Percentiles rank a stretch among this genome's conserved stretches.
phyloP scores from a whole-genome alignment of 1,139 yeast genomes.

The Candida gigantensis region DNA sequence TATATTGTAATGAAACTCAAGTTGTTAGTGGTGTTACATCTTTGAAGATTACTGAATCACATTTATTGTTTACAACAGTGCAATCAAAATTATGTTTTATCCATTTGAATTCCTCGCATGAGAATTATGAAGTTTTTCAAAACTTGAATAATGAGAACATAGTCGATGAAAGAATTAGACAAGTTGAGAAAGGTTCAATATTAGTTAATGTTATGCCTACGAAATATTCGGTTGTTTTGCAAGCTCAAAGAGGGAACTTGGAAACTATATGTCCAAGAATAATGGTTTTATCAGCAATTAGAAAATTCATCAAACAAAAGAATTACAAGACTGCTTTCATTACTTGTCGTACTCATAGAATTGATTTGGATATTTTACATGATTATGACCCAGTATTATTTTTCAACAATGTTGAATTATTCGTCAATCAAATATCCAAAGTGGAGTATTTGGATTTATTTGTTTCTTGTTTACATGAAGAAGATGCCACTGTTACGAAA shows the following conservation, averaged over 20 bases:
- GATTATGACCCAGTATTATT: constrained; percentile 82
- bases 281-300: constrained; percentile 82
- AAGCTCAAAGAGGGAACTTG: constrained; percentile 94
- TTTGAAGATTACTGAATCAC: constrained; percentile 67
- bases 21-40: constrained; percentile 85
- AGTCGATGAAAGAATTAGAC: constrained; percentile 81
- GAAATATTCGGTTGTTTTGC: constrained; percentile 77
- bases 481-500: constrained; percentile 81
- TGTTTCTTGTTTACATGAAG: constrained; percentile 82
- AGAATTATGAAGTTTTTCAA: constrained; percentile 26
- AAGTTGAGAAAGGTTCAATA: constrained; percentile 87
- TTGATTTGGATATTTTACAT: constrained; percentile 84
- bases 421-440: constrained; percentile 68
- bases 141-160: constrained; percentile 20
- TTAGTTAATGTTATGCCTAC: constrained; percentile 82
- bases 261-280: constrained; percentile 94
- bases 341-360: constrained; percentile 87
- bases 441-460: constrained; percentile 84
- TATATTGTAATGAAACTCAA: constrained; percentile 63
- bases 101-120: constrained; percentile 54
- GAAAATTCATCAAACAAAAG: constrained; percentile 60
- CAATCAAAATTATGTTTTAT: constrained; percentile 82
- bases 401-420: constrained; percentile 60
- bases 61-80: constrained; percentile 83
- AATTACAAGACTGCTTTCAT: constrained; percentile 72